phyloP scores from a whole-genome alignment of 2,329 filamentous ascomycete species.

The Gaeumannomyces sp. region DNA sequence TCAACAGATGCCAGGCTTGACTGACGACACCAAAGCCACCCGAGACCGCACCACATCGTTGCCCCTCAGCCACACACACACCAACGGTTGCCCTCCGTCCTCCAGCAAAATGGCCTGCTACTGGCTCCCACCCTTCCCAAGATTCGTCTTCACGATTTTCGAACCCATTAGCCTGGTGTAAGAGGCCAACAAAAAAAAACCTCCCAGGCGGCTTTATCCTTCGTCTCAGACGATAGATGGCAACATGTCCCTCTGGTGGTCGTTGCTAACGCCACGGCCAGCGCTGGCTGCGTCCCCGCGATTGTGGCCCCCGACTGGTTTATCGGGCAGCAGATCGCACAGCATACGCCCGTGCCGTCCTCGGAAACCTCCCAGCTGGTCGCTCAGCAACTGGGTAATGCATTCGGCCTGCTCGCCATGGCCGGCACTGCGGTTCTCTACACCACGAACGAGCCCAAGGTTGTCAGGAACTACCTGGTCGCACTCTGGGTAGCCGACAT shows the following conservation, averaged over 20 bases:
- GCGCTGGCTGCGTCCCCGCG: constrained; percentile 52
- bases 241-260: background rate
- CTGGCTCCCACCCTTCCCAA: constrained; percentile 56
- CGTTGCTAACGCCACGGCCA: constrained; percentile 8
- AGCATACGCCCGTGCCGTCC: constrained; percentile 20
- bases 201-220: constrained; percentile 24
- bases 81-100: background rate
- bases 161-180: constrained; percentile 46
- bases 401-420: constrained; percentile 60
- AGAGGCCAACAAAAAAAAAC: constrained; percentile 28
- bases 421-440: constrained; percentile 59
- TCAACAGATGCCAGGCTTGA: too few species aligned
- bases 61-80: background rate
- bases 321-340: constrained; percentile 53
- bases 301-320: constrained; percentile 56
- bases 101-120: constrained; percentile 43
- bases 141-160: constrained; percentile 59
- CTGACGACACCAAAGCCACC: too few species aligned
- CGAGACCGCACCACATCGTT: background rate
- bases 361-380: constrained; percentile 48
- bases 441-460: constrained; percentile 56
- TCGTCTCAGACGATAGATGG: background rate
- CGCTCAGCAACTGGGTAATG: constrained; percentile 62
- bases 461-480: constrained; percentile 61
- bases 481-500: constrained; percentile 61